Evolutionary conservation across 257 asterid species (phyloP), one percentile per base, ranked within the genome.

Genomic region (Verbascum thapsus): DNA sequence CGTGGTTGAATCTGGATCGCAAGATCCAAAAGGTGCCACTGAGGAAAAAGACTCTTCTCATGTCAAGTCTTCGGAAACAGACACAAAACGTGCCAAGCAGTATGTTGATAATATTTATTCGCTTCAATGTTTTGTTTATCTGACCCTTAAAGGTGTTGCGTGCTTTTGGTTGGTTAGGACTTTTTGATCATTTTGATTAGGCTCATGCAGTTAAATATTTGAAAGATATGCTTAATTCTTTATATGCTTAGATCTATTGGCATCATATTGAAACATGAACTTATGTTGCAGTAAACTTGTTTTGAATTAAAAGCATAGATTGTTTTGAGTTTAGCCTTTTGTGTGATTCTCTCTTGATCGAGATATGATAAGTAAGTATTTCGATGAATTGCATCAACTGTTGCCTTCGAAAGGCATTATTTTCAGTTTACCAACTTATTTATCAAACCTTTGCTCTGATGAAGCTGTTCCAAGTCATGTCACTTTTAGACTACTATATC

Each of bases 11-110:
- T 48, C 67, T 63, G 80, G 70, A 32, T 67, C 63, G 53, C 80
- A 58, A 61, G 86, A 83, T 59, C 61, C 68, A 17, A 80, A 71
- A 61, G 81, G 74, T 15, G 70, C 76, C 56, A 35, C 68, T 51
- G 92, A 82, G 59, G 78, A 78, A 69, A 86, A 72, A 30, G 86
- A 82, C 39, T 32, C 73, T 66, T 74, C 79, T 69, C 81, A 76
- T 48, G 75, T 73, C 63, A 86, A 81, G 62, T 74, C 79, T 37
- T 69, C 78, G 45, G 92, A 87, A 60, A 73, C 87, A 22, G 95
- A 87, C 66, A 80, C 82, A 23, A 87, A 84, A 66, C 86, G 88
- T 35, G 90, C 90, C 26, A 87, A 87, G 70, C 95, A 87, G 95
- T 87, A 80, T 34, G 95, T 74, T 60, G 34, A 63, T 48, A 52